Base-by-base conservation (phyloP, 352 stramenopile genomes). In the Pythium apleroticum region DNA sequence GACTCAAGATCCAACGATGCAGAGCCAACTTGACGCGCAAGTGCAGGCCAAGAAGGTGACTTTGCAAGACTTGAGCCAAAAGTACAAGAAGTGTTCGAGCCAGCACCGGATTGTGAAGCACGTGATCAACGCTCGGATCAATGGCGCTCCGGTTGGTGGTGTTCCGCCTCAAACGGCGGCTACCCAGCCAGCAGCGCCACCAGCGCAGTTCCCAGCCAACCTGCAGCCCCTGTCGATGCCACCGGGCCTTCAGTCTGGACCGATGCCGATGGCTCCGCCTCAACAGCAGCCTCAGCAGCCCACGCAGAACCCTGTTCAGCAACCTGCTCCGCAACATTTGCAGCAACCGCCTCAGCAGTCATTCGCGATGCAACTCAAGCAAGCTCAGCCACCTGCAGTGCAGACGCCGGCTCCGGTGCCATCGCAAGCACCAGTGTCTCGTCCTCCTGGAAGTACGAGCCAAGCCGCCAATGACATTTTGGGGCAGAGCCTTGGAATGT, bases 61-160 rank as follows among this genome's bases (percentile, higher is more conserved):
- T 52, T 72, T 93, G 4, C 89, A 93, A 64, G 81, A 89, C 60
- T 58, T 93, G 4, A 81, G 93, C 64, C 78, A 86, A 41, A 90
- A 91, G 57, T 92, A 89, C 65, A 90, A 89, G 55, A 82, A 85
- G 63, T 93, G 83, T 63, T 82, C 77, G 25, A 90, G 74, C 35
- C 87, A 95, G 64, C 76, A 86, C 22, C 82, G 85, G 15, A 88
- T 93, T 57, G 83, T 95, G n/a, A 88, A 89, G 64, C 76, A 89
- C 57, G 85, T 93, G 46, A 92, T 93, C 71, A 78, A 78, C 48
- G 69, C 68, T 19, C 68, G 68, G 57, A 60, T 83, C 0, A 71
- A 56, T 58, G 68, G 52, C 6, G 52, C 53, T 3, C 45, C 62
- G 1, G 37, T 63, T 30, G 57, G 50, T 22, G 48, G 37, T 14